A percentile compares a stretch with the other conserved stretches of the same genome.
These are phyloP conservation scores for Aspergillus ochraceoroseus DNA, from an alignment of 2,329 filamentous ascomycete species.

Conservation along the genomic window DNA sequence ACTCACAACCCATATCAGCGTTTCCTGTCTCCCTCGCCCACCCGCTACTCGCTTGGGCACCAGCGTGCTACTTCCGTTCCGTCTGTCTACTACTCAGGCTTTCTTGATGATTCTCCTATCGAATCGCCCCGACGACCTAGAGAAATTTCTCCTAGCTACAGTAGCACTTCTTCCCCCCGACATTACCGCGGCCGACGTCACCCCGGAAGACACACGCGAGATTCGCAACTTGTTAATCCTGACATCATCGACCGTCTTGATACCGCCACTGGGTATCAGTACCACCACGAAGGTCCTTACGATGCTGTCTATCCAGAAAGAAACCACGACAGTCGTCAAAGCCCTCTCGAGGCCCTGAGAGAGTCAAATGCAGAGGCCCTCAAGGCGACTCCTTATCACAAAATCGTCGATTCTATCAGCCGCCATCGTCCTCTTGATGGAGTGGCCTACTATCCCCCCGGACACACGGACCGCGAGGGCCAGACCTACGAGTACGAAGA, in stretches of 20 bases:
- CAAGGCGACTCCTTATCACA: slow-evolving; percentile 72
- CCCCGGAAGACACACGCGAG: slow-evolving; percentile 15
- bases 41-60: slow-evolving; percentile 15
- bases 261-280: slow-evolving; percentile 56
- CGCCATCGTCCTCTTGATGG: slow-evolving; percentile 77
- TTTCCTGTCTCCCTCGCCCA: slow-evolving; percentile 26
- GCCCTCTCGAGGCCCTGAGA: slow-evolving; percentile 71
- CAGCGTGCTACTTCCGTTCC: slow-evolving; percentile 25
- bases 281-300: slow-evolving; percentile 88
- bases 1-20: slow-evolving; percentile 29
- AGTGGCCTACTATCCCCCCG: slow-evolving; percentile 69
- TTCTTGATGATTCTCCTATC: slow-evolving; percentile 25
- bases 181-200: slow-evolving; percentile 20
- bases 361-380: slow-evolving; percentile 71
- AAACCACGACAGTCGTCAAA: slow-evolving; percentile 59
- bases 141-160: slow-evolving; percentile 10
- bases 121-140: slow-evolving; percentile 23
- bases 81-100: slow-evolving; percentile 24
- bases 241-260: slow-evolving; percentile 82
- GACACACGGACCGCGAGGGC: slow-evolving; percentile 63
- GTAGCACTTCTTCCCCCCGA: slow-evolving; percentile 11
- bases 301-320: slow-evolving; percentile 73
- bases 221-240: slow-evolving; percentile 50
- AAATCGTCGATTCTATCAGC: slow-evolving; percentile 66
- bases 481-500: slow-evolving; percentile 73